Evolutionary conservation across 495 filamentous ascomycete genomes (phyloP), one percentile per base, ranked within the genome.

Genomic region (Hypoxylon subgilvum): DNA sequence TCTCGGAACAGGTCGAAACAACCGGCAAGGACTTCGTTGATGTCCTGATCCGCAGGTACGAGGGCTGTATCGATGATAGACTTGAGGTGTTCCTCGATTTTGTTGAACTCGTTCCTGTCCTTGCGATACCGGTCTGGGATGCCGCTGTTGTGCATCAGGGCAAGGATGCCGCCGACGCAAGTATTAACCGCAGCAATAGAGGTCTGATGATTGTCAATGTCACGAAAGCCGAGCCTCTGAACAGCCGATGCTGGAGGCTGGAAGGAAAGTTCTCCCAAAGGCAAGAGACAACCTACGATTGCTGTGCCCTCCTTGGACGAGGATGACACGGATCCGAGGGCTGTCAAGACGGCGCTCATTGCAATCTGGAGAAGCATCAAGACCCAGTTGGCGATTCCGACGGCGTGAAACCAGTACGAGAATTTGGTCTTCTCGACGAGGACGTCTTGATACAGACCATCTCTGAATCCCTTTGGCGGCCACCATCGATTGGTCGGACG

Each of bases 101-200:
- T 75, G 23, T 48, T 50, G 51, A 80, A 76, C 58, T 81, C 76
- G 23, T 71, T 67, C 44, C 71, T 68, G 60, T 81, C 70, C 39
- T 73, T 69, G 10, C 78, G 72, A 30, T 78, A 76, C 3, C 79
- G 66, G 48, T 79, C 72, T 7, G 79, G 79, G 6, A 82, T 61
- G 0, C 79, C 79, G 50, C 78, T 79, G 52, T 80, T 80, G 63
- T 80, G 76, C 55, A 82, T 46, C 27, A 82, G 54, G 8, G 74
- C 79, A 1, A 82, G 65, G 6, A 82, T 47, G 5, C 79, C 79
- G 14, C 78, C 78, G 5, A 74, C 61, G 14, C 78, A 64, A 0
- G 79, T 82, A 61, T 80, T 81, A 42, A 76, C 47, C 9, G 77
- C 77, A 1, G 76, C 79, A 3, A 81, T 67, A 10, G 75, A 49